Evolutionary conservation across 306 rosid species (phyloP).

Genomic region (Hippophae rhamnoides): DNA sequence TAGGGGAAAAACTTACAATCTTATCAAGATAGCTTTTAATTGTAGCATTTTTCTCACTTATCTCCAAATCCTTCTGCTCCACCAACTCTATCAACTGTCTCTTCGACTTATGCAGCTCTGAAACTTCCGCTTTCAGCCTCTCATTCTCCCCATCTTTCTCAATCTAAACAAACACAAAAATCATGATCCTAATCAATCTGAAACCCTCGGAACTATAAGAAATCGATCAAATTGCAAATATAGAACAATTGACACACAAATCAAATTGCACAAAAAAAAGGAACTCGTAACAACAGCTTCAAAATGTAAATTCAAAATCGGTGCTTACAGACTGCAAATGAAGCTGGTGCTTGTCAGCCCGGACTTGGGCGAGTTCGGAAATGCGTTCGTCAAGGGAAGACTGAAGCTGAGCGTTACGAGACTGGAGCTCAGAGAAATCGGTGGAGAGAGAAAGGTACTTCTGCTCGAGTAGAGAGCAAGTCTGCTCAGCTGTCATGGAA

Average conservation of each 20-base stretch:
- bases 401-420: conserved; percentile 49
- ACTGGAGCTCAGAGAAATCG: conserved; percentile 74
- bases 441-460: conserved; percentile 61
- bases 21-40: conserved; percentile 76
- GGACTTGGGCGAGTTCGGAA: conserved; percentile 47
- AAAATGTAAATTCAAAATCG: neutral
- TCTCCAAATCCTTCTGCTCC: conserved; percentile 58
- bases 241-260: neutral
- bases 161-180: conserved; percentile 38
- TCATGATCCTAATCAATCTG: neutral
- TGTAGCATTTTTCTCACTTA: conserved; percentile 66
- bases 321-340: conserved; percentile 44
- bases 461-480: conserved; percentile 90
- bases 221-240: neutral
- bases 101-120: conserved; percentile 72
- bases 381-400: conserved; percentile 44
- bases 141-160: conserved; percentile 80
- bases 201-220: neutral
- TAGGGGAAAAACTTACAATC: conserved; percentile 49
- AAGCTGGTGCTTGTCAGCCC: conserved; percentile 53
- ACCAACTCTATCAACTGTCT: conserved; percentile 69
- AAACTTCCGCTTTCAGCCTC: conserved; percentile 59
- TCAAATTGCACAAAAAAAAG: neutral
- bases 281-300: neutral
- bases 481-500: conserved; percentile 86